Percentiles rank a stretch among this genome's conserved stretches.
These are phyloP conservation scores for Anaeromyces robustus DNA, from an alignment of 192 early-diverging fungal genomes.

Conservation along the genomic window DNA sequence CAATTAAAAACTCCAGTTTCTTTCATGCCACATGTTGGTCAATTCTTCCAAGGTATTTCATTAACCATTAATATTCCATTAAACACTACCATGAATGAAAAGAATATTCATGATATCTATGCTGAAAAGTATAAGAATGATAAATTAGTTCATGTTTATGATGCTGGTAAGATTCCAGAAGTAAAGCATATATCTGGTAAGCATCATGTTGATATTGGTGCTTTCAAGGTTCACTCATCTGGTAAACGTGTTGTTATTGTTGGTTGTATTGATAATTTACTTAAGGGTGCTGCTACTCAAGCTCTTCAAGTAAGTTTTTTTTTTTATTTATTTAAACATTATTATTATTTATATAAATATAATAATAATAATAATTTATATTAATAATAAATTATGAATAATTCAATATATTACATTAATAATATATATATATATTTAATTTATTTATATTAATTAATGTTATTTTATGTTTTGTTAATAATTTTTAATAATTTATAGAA, in stretches of 20 bases:
- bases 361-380: too few species aligned
- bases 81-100: constrained; percentile 46
- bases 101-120: constrained; percentile 56
- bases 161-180: constrained; percentile 51
- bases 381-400: too few species aligned
- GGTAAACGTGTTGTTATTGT: constrained; percentile 73
- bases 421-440: neutral
- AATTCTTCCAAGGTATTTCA: constrained; percentile 86
- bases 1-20: constrained; percentile 29
- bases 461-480: neutral
- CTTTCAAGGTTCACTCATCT: constrained; percentile 69
- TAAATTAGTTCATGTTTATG: constrained; percentile 62
- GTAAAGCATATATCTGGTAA: constrained; percentile 79
- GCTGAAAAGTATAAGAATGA: constrained; percentile 58
- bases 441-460: neutral
- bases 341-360: neutral
- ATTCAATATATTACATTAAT: too few species aligned
- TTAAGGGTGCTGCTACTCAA: constrained; percentile 99
- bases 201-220: constrained; percentile 81
- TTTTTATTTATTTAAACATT: neutral
- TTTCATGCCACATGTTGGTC: constrained; percentile 27
- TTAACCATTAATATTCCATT: constrained; percentile 83
- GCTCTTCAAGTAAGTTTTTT: constrained; percentile 54
- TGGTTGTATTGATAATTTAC: constrained; percentile 87
- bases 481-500: constrained; percentile 31